Conservation (phyloP, 1,284 basidiomycete species). For the Meripilus lineatus region DNA sequence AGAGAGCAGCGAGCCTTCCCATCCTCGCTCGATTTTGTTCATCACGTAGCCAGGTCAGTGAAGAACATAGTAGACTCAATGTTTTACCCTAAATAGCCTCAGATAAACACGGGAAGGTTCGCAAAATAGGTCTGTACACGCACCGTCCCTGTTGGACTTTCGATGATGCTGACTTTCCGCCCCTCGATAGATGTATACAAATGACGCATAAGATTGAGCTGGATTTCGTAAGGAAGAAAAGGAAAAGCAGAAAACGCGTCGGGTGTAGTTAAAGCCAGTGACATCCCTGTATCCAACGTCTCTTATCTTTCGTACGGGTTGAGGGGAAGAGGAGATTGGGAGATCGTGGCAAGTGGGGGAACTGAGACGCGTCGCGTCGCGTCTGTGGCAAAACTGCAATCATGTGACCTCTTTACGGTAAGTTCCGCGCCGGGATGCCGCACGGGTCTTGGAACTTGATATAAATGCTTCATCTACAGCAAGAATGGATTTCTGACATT, state of each 20-base stretch:
- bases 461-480: too few species aligned
- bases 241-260: conserved; percentile 72
- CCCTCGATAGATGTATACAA: conserved; percentile 80
- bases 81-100: conserved; percentile 87
- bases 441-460: too few species aligned
- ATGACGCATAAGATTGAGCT: conserved; percentile 85
- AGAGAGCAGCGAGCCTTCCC: conserved; percentile 48
- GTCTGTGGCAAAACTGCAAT: too few species aligned
- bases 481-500: too few species aligned
- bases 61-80: conserved; percentile 76
- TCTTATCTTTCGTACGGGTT: too few species aligned
- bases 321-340: too few species aligned
- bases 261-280: conserved; percentile 58
- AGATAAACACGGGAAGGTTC: not conserved
- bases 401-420: too few species aligned
- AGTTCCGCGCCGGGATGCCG: too few species aligned
- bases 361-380: too few species aligned
- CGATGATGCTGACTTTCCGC: conserved; percentile 74
- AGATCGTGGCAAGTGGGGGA: too few species aligned
- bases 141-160: conserved; percentile 85
- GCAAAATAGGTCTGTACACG: conserved; percentile 17
- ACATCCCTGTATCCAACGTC: too few species aligned
- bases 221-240: conserved; percentile 85
- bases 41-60: conserved; percentile 77
- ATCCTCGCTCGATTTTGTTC: conserved; percentile 63